A percentile compares a stretch with the other conserved stretches of the same genome.
These are phyloP conservation scores for Nepenthes mirabilis DNA, from an alignment of 148 eudicot species.

Conservation along the genomic window DNA sequence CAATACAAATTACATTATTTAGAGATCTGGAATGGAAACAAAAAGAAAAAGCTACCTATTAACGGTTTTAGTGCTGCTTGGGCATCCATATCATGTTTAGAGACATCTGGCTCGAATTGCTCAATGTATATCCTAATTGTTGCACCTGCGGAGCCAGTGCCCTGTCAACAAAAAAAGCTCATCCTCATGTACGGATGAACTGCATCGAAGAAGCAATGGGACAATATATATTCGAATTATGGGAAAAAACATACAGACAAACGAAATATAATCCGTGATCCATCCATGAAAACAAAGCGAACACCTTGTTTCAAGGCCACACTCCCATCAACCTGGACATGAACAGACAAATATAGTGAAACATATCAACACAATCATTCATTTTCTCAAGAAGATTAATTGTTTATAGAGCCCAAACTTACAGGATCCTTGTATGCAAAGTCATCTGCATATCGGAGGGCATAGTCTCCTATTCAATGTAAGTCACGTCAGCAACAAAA, in stretches of 20 bases:
- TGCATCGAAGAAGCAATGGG: constrained; percentile 1
- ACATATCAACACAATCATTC: neutral
- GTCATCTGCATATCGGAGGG: constrained; percentile 81
- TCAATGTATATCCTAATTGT: constrained; percentile 82
- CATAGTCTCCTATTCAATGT: constrained; percentile 48
- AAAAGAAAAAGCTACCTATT: constrained; percentile 45
- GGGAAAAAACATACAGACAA: constrained; percentile 43
- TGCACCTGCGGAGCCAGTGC: constrained; percentile 97
- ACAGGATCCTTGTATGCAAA: constrained; percentile 89
- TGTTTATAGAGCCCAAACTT: constrained; percentile 19
- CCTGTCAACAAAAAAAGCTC: constrained; percentile 32
- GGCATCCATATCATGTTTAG: constrained; percentile 84
- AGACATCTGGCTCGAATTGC: constrained; percentile 78
- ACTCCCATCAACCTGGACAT: constrained; percentile 75
- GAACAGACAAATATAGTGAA: neutral
- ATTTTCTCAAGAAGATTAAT: neutral
- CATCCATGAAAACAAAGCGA: constrained; percentile 90
- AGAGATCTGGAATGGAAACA: neutral
- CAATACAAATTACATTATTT: neutral
- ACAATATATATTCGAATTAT: neutral
- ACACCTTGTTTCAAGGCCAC: constrained; percentile 91
- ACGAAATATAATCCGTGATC: constrained; percentile 87
- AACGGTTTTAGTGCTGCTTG: constrained; percentile 82
- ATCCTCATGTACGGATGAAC: neutral
- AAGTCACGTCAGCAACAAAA: constrained; percentile 1